Conservation (phyloP, 23 red algal genomes). For the Gracilaria domingensis region DNA sequence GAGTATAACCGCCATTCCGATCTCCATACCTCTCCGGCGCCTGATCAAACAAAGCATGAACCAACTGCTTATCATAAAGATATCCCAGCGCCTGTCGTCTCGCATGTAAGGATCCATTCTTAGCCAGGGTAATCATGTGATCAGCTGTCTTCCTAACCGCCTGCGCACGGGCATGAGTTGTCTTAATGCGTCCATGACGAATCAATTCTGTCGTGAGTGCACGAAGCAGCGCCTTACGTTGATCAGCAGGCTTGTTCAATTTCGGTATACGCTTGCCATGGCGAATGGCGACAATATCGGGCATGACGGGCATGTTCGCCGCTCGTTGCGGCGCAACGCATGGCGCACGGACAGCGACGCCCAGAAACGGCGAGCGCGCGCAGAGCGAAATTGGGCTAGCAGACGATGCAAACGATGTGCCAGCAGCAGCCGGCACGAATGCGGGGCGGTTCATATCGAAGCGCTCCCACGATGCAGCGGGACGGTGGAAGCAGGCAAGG, state of each 20-base stretch:
- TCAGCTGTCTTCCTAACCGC: slow-evolving; percentile 88
- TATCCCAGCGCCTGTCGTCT: slow-evolving; percentile 95
- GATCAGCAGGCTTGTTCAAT: slow-evolving; percentile 95
- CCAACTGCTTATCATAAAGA: slow-evolving; percentile 98
- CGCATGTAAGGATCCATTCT: slow-evolving; percentile 87
- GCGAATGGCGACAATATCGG: slow-evolving; percentile 68
- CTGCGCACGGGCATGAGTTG: slow-evolving; percentile 83
- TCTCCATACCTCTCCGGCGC: slow-evolving; percentile 93
- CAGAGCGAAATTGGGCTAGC: neutral
- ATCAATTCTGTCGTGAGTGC: slow-evolving; percentile 98
- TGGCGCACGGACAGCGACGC: neutral
- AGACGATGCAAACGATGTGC: neutral
- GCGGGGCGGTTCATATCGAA: neutral
- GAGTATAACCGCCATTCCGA: slow-evolving; percentile 93
- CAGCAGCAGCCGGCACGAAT: neutral
- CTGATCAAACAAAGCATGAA: slow-evolving; percentile 95
- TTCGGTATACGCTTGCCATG: slow-evolving; percentile 88
- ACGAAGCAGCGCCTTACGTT: slow-evolving; percentile 96
- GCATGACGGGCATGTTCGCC: slow-evolving; percentile 11
- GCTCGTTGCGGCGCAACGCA: neutral
- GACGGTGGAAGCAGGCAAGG: neutral
- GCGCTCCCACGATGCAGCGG: no score
- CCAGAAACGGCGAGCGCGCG: neutral
- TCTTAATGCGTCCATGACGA: slow-evolving; percentile 94
- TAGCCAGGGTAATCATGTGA: slow-evolving; percentile 92